A percentile compares a stretch with the other conserved stretches of the same genome.
Evolutionary conservation across 495 filamentous ascomycete species (phyloP).

Genomic region (Glarea lozoyensis): DNA sequence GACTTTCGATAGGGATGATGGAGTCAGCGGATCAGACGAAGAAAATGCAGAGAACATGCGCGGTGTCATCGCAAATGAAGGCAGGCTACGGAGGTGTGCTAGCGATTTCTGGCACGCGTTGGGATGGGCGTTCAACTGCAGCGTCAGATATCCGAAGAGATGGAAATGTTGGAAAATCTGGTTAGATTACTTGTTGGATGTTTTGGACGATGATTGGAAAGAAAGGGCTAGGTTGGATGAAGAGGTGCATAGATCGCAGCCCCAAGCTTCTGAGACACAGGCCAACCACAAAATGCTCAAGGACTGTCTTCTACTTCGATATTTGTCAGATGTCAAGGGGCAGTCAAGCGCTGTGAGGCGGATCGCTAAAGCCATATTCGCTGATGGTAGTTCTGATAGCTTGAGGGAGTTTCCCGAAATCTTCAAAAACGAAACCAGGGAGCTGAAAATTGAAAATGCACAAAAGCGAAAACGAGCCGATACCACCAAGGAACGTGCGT

Average conservation of each 20-base stretch:
- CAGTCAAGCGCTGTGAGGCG: slow-evolving; percentile 26
- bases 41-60: slow-evolving; percentile 33
- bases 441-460: slow-evolving; percentile 18
- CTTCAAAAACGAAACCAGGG: slow-evolving; percentile 36
- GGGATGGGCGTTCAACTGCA: slow-evolving; percentile 93
- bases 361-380: slow-evolving; percentile 34
- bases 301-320: slow-evolving; percentile 18
- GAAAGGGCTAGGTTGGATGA: slow-evolving; percentile 35
- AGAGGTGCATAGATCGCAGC: slow-evolving; percentile 24
- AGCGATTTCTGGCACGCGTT: slow-evolving; percentile 84
- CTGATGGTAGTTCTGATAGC: slow-evolving; percentile 28
- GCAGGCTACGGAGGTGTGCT: slow-evolving; percentile 60
- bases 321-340: slow-evolving; percentile 15
- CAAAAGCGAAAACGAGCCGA: slow-evolving; percentile 48
- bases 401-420: slow-evolving; percentile 36
- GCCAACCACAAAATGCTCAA: slow-evolving; percentile 7
- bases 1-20: slow-evolving; percentile 13
- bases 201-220: slow-evolving; percentile 66
- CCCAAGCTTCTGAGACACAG: neutral
- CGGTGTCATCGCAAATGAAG: slow-evolving; percentile 49
- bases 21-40: slow-evolving; percentile 16
- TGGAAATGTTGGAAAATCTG: slow-evolving; percentile 82
- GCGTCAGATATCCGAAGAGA: slow-evolving; percentile 53
- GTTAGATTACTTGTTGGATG: slow-evolving; percentile 71
- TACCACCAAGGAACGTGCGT: slow-evolving; percentile 35